Percentiles rank a stretch among this genome's conserved stretches.
Evolutionary conservation across 768 basidiomycete genomes (phyloP).

Genomic region (Polyporus arcularius): DNA sequence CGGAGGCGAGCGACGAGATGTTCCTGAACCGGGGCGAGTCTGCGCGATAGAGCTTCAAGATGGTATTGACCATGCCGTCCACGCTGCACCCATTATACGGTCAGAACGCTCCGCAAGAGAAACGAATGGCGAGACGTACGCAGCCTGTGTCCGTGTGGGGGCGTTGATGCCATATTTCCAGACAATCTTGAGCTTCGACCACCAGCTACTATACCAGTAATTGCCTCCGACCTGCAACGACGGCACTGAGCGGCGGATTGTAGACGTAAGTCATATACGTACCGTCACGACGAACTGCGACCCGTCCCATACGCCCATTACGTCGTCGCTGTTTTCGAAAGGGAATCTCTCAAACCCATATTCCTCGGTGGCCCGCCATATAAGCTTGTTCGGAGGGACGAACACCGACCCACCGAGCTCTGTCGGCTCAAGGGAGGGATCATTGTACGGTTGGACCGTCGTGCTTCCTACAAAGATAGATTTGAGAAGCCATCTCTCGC

Average conservation of each 20-base stretch:
- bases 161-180: constrained; percentile 76
- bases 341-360: constrained; percentile 59
- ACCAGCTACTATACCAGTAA: constrained; percentile 48
- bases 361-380: constrained; percentile 74
- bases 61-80: constrained; percentile 49
- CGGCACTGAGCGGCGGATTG: constrained; percentile 18
- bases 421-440: constrained; percentile 56
- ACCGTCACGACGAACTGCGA: constrained; percentile 66
- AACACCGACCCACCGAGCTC: constrained; percentile 93
- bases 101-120: not conserved
- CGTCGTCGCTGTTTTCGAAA: constrained; percentile 46
- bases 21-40: constrained; percentile 62
- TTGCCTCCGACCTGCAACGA: constrained; percentile 32
- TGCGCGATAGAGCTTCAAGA: constrained; percentile 55
- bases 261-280: constrained; percentile 24
- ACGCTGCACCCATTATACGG: constrained; percentile 44
- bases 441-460: constrained; percentile 69
- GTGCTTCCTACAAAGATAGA: constrained; percentile 62
- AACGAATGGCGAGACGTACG: constrained; percentile 44
- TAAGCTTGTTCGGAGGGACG: constrained; percentile 69
- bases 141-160: constrained; percentile 55
- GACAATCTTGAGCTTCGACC: constrained; percentile 73
- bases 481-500: not conserved
- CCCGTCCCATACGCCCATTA: constrained; percentile 84
- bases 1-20: constrained; percentile 53